Evolutionary conservation across 768 basidiomycete species (phyloP), one percentile per base, ranked within the genome.

Genomic region (Leccinum uliginosum): DNA sequence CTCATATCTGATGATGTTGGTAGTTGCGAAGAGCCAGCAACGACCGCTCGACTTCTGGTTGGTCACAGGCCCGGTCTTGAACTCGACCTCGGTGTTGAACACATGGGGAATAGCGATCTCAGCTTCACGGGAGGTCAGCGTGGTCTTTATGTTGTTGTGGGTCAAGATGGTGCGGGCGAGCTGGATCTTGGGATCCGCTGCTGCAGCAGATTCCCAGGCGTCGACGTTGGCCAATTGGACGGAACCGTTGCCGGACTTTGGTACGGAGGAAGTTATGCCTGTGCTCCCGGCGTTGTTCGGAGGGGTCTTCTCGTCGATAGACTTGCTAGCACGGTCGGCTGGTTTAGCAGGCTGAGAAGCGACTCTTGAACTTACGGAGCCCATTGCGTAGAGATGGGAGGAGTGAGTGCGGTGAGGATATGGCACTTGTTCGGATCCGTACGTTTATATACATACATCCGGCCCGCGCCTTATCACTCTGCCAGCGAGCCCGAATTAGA

Each of bases 11-110:
- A 93, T 76, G 24, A 93, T 82, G 71, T 93, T 92, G 59, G 92
- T 94, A 7, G 91, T 90, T 2, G 94, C 91, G 70, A 98, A 98
- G 8, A 97, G 78, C 95, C 96, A 98, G 76, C 95, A 98, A 48
- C 95, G 78, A 1, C 95, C 95, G 56, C 87, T 90, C 67, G 80
- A 84, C 75, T 85, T 89, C 81, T 96, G 93, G 72, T 88, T 83
- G 12, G 92, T 94, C 60, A 94, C 76, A 10, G 93, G 93, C 2
- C 80, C 83, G 1, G 92, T 85, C 78, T 90, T 89, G 74, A 88
- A 87, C 54, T 86, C 87, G 21, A 97, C 67, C 59, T 83, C 77
- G 62, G 84, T 79, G 71, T 93, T 95, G 79, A 95, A 97, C 52
- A 95, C 79, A 69, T 91, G 89, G 46, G 78, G 73, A 67, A 90